These are phyloP conservation scores for Solanum bulbocastanum DNA, from an alignment of 257 asterid species.

Conservation along the genomic window DNA sequence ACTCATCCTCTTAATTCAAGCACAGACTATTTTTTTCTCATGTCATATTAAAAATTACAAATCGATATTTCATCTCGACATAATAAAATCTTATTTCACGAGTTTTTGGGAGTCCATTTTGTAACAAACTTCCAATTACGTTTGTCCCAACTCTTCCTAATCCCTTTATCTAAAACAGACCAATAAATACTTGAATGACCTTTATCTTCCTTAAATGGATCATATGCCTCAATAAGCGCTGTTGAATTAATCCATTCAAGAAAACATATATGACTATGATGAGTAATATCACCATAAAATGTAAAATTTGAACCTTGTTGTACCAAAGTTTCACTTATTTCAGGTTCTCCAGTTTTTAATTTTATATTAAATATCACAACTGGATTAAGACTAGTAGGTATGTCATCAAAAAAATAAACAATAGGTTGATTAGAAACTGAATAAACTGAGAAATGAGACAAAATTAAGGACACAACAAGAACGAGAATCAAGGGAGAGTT, in stretches of 20 bases:
- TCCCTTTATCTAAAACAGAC: neutral
- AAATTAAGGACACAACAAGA: neutral
- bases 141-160: neutral
- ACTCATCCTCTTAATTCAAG: neutral
- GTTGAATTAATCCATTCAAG: neutral
- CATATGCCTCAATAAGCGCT: neutral
- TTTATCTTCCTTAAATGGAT: neutral
- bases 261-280: neutral
- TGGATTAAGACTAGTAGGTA: neutral
- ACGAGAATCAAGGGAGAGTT: neutral
- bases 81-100: neutral
- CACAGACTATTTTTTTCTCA: neutral
- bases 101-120: neutral
- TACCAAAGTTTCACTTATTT: neutral
- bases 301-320: neutral
- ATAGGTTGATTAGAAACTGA: neutral
- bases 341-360: neutral
- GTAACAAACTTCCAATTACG: neutral
- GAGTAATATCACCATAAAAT: neutral
- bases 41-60: neutral
- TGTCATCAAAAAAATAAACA: neutral
- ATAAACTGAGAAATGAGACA: neutral
- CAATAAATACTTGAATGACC: neutral
- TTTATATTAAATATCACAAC: neutral
- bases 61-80: neutral